Conservation (phyloP, 176 grass and related monocot species). For the Cenchrus purpureus region DNA sequence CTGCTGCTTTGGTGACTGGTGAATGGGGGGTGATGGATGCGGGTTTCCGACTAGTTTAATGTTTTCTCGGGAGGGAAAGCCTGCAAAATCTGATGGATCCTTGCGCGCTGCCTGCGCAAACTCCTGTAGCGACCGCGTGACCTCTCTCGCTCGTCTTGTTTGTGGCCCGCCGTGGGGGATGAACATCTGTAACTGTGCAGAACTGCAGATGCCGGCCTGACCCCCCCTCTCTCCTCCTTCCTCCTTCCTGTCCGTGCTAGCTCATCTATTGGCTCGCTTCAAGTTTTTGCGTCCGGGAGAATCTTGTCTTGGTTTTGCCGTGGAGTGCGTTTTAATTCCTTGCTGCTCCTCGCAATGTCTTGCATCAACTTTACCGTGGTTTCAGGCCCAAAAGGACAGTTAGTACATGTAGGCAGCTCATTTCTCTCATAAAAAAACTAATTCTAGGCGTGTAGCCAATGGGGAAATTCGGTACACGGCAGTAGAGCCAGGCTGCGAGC, state of each 20-base stretch:
- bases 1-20: not conserved
- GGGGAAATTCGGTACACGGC: conserved; percentile 16
- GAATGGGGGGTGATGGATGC: not conserved
- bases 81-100: conserved; percentile 44
- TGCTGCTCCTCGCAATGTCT: not conserved
- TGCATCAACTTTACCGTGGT: conserved; percentile 27
- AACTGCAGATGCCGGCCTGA: not conserved
- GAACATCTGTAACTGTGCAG: conserved; percentile 19
- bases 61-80: not conserved
- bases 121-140: conserved; percentile 27
- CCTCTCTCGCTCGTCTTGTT: not conserved
- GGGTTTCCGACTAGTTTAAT: conserved; percentile 29
- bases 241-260: not conserved
- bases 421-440: conserved; percentile 22
- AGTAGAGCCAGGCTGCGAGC: not conserved
- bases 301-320: conserved; percentile 32
- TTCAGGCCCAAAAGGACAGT: conserved; percentile 30
- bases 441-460: not conserved
- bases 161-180: not conserved
- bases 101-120: conserved; percentile 14
- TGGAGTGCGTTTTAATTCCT: not conserved
- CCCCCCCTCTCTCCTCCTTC: not conserved
- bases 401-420: conserved; percentile 38
- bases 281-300: not conserved
- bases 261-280: not conserved